Base-by-base conservation (phyloP, 2,329 filamentous ascomycete genomes). In the Clarireedia sp. region DNA sequence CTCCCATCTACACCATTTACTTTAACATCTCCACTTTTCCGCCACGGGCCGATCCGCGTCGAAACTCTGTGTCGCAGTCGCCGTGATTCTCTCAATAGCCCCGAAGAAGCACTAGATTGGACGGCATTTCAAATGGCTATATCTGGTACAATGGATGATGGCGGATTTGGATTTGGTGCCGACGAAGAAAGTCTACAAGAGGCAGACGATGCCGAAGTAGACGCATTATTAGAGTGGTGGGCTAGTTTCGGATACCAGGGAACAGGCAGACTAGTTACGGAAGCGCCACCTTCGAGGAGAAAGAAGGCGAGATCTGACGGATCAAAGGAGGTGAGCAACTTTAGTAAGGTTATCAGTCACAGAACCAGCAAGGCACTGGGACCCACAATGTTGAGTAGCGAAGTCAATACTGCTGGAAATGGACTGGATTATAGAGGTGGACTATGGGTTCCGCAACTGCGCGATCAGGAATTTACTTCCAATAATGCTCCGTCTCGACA, bases 101-200 rank as follows among this genome's bases (percentile, higher is more conserved):
- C 57, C 29, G 79, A 80, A 50, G 78, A 78, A 48, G 75, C 72
- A 8, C 67, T 84, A 3, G 81, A 85, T 70, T 84, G 81, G 81
- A 81, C 78, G 5, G 80, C 81, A 3, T 85, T 83, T 64, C 81
- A 85, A 67, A 82, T 83, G 75, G 81, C 82, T 16, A 82, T 84
- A 49, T 69, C 79, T 0, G 80, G 81, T 43, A 79, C 78, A 5
- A 77, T 78, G 2, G 78, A 77, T 29, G 78, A 80, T 60, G 71
- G 78, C 3, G 49, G 51, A 3, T 24, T 46, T 6, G 55, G 60
- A 3, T 24, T 46, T 6, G 55, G 60, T 38, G 21, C 51, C 1
- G 38, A 48, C 38, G 50, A 54, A 19, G 57, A 63, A 40, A 54
- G 36, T 9, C 51, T 61, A 6, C 56, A 48, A 49, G 59, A 62